A percentile compares a stretch with the other conserved stretches of the same genome.
These are phyloP conservation scores for Oryza longistaminata DNA, from an alignment of 176 grass and related monocot genomes.

Conservation along the genomic window DNA sequence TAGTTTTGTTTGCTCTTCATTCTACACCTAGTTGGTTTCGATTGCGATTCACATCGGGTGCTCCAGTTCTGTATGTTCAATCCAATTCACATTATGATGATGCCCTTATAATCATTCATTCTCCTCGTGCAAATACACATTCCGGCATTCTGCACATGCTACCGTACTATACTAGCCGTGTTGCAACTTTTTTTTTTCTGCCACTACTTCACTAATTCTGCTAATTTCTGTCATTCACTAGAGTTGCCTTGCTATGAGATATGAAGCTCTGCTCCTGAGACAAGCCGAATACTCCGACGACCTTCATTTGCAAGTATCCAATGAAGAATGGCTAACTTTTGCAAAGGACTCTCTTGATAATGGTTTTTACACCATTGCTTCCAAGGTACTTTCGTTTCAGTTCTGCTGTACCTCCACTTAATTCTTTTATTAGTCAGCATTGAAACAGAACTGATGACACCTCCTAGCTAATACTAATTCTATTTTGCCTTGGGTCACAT, in stretches of 20 bases:
- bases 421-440: neutral
- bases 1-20: no score
- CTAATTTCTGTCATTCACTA: neutral
- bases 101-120: neutral
- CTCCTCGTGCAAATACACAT: neutral
- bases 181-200: neutral
- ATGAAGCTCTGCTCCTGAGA: conserved; percentile 67
- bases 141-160: neutral
- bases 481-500: neutral
- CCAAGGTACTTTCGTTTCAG: conserved; percentile 44
- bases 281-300: conserved; percentile 40
- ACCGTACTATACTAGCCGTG: neutral
- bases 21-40: neutral
- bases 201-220: neutral
- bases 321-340: conserved; percentile 75
- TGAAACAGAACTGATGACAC: neutral
- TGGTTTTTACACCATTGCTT: conserved; percentile 73
- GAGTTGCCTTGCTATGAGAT: conserved; percentile 82
- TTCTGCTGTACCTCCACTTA: neutral
- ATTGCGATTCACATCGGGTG: neutral
- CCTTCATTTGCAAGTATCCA: conserved; percentile 46
- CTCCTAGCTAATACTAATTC: neutral
- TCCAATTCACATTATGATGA: neutral
- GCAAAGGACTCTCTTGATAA: conserved; percentile 82
- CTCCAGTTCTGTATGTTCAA: neutral